Evolutionary conservation across 2,329 filamentous ascomycete genomes (phyloP).

Genomic region (Aspergillus versicolor): DNA sequence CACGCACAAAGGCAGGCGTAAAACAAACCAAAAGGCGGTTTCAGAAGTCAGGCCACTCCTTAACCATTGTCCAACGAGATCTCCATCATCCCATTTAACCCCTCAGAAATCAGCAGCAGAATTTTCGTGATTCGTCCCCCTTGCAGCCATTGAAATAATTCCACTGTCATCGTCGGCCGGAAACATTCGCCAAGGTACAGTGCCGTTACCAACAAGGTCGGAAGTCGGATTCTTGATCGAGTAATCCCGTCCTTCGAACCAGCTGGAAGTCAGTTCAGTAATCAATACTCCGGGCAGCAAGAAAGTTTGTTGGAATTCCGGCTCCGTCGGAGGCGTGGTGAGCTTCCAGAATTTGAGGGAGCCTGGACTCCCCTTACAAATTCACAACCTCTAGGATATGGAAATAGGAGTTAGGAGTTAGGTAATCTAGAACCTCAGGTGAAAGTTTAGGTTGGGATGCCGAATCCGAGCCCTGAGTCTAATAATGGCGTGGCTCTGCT

Average conservation of each 20-base stretch:
- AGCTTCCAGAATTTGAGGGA: not conserved
- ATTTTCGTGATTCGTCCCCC: not conserved
- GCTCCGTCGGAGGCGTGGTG: not conserved
- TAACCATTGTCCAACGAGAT: not conserved
- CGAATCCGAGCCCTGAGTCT: not conserved
- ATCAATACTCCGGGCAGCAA: not conserved
- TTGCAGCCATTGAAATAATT: constrained; percentile 3
- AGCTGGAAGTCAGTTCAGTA: no score
- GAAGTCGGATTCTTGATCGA: no score
- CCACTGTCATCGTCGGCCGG: not conserved
- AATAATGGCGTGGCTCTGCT: not conserved
- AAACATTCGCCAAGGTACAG: not conserved
- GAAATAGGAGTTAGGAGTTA: not conserved
- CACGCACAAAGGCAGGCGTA: not conserved
- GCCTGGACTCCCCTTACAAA: not conserved
- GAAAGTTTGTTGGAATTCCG: not conserved
- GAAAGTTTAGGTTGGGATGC: not conserved
- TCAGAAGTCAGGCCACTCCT: not conserved
- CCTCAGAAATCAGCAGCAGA: not conserved
- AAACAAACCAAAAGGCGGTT: not conserved
- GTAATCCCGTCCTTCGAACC: no score
- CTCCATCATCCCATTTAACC: not conserved
- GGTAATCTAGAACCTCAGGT: not conserved
- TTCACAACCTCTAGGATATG: not conserved
- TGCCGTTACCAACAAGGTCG: not conserved